Evolutionary conservation across 2,329 filamentous ascomycete species (phyloP).

Genomic region (Atkinsonella texensis): DNA sequence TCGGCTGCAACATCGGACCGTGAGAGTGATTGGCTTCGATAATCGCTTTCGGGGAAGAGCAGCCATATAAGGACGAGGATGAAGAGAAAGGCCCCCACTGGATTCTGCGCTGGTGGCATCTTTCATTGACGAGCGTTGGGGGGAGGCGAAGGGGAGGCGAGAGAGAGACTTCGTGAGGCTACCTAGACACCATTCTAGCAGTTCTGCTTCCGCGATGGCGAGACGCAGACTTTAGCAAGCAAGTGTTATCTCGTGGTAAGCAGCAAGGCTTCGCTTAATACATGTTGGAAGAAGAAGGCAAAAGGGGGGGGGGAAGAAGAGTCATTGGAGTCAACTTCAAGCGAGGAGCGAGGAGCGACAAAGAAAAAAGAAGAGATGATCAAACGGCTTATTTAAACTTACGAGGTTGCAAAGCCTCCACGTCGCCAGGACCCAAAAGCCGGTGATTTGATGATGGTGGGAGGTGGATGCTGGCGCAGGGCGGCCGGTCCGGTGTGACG

Average conservation of each 20-base stretch:
- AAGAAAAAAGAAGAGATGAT: not conserved
- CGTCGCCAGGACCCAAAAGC: not conserved
- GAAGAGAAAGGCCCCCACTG: slow-evolving; percentile 18
- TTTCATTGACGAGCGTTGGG: slow-evolving; percentile 1
- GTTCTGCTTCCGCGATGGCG: not conserved
- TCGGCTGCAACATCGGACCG: slow-evolving; percentile 26
- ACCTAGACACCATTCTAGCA: slow-evolving; percentile 8
- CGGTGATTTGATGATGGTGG: not conserved
- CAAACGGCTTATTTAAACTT: not conserved
- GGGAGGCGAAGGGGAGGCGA: not conserved
- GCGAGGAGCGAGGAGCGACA: not conserved
- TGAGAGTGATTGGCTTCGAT: slow-evolving; percentile 19
- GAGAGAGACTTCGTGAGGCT: slow-evolving; percentile 3
- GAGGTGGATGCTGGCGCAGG: not conserved
- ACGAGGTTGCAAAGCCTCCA: not conserved
- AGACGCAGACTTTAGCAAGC: not conserved
- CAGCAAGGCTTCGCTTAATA: not conserved
- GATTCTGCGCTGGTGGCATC: slow-evolving; percentile 36
- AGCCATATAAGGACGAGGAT: slow-evolving; percentile 27
- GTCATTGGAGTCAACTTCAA: not conserved
- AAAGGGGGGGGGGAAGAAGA: not conserved
- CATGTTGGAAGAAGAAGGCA: not conserved
- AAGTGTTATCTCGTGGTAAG: too few species aligned
- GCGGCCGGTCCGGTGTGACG: not conserved
- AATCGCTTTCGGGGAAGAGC: slow-evolving; percentile 25